Evolutionary conservation across 2,329 filamentous ascomycete species (phyloP).

Genomic region (Fusarium nurragi): DNA sequence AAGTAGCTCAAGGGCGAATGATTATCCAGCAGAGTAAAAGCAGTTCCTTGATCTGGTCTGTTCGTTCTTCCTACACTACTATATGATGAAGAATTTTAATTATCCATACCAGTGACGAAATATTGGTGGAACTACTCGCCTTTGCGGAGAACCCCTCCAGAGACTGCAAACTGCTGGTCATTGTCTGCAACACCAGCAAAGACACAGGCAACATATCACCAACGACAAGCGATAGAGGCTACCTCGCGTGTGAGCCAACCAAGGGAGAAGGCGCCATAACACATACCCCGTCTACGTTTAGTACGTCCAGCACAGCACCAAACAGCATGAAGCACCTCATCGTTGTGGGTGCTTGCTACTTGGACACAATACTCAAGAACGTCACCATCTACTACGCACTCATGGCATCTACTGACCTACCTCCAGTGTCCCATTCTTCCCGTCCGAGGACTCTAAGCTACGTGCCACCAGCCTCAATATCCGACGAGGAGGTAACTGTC

Average conservation of each 20-base stretch:
- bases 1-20: too few relatives aligned
- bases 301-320: neutral
- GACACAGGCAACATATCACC: neutral
- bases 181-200: neutral
- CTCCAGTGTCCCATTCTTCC: conserved; percentile 71
- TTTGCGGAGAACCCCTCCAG: conserved; percentile 9
- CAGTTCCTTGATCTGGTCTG: neutral
- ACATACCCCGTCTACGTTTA: neutral
- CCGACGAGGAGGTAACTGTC: conserved; percentile 77
- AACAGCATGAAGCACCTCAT: conserved; percentile 64
- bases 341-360: conserved; percentile 73
- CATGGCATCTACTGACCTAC: conserved; percentile 21
- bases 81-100: neutral
- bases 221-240: neutral
- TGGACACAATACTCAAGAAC: conserved; percentile 75
- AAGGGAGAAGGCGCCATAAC: neutral
- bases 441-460: conserved; percentile 76
- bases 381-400: conserved; percentile 40
- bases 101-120: conserved; percentile 15
- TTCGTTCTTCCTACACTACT: neutral
- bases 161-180: neutral
- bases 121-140: conserved; percentile 21
- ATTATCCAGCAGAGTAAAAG: neutral
- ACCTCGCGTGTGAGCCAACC: neutral
- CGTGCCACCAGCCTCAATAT: conserved; percentile 67